Evolutionary conservation across 257 asterid genomes (phyloP).

Genomic region (Penstemon davidsonii): DNA sequence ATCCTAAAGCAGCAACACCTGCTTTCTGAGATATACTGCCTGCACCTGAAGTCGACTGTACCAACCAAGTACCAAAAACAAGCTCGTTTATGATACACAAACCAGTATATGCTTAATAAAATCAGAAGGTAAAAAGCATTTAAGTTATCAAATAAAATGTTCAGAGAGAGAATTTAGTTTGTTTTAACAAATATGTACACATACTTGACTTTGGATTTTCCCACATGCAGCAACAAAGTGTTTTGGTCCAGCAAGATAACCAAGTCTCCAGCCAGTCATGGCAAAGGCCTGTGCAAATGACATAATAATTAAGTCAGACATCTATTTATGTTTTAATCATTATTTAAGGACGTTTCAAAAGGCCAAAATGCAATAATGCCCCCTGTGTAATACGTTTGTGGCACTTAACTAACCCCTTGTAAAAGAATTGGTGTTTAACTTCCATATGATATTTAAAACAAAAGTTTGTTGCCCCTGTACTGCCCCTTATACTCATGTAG

Average conservation of each 20-base stretch:
- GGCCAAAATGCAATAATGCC: too few relatives aligned
- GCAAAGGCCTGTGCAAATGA: slow-evolving; percentile 68
- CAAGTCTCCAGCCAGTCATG: slow-evolving; percentile 99
- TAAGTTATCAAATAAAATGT: not conserved
- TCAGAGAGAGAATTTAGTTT: not conserved
- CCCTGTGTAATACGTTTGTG: too few relatives aligned
- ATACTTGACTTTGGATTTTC: slow-evolving; percentile 96
- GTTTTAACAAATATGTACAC: not conserved
- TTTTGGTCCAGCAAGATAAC: slow-evolving; percentile 93
- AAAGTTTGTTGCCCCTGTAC: too few relatives aligned
- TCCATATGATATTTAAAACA: too few relatives aligned
- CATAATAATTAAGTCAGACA: slow-evolving; percentile 19
- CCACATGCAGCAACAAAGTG: slow-evolving; percentile 90
- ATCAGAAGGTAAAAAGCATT: not conserved
- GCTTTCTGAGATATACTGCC: slow-evolving; percentile 96
- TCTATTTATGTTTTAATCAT: not conserved
- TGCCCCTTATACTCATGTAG: too few relatives aligned
- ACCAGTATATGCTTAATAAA: not conserved
- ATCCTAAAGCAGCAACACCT: slow-evolving; percentile 83
- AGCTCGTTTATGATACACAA: not conserved
- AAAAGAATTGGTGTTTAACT: too few relatives aligned
- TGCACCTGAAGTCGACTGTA: slow-evolving; percentile 93
- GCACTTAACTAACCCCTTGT: too few relatives aligned
- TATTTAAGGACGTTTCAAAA: too few relatives aligned
- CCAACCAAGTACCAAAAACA: slow-evolving; percentile 1